Evolutionary conservation across 2,329 filamentous ascomycete species (phyloP).

Genomic region (Akanthomyces lecanii): DNA sequence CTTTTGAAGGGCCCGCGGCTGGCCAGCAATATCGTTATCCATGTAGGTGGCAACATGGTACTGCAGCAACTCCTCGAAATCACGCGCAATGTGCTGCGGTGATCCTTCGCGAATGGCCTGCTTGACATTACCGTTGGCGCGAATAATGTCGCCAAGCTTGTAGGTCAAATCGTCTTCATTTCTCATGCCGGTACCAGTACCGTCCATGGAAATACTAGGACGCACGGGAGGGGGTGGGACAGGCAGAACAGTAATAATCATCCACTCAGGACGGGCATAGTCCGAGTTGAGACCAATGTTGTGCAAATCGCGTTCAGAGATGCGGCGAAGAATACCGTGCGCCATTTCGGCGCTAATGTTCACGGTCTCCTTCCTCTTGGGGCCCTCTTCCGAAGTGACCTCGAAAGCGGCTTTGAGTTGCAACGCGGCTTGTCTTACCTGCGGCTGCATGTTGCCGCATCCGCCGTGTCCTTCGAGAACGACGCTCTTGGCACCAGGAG

Average conservation of each 20-base stretch:
- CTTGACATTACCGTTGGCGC: constrained; percentile 91
- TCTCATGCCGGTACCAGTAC: constrained; percentile 83
- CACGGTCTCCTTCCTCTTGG: constrained; percentile 71
- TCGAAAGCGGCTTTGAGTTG: constrained; percentile 75
- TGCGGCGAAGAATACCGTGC: constrained; percentile 79
- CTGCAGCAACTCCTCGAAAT: constrained; percentile 89
- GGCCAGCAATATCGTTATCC: constrained; percentile 98
- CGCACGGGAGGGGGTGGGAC: constrained; percentile 94
- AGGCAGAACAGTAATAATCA: constrained; percentile 91
- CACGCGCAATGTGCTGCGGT: constrained; percentile 81
- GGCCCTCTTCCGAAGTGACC: constrained; percentile 60
- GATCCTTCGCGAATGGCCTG: constrained; percentile 89
- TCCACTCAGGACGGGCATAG: constrained; percentile 96
- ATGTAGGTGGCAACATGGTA: constrained; percentile 99
- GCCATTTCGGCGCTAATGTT: constrained; percentile 79
- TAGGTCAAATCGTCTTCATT: constrained; percentile 99
- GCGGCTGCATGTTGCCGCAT: constrained; percentile 87
- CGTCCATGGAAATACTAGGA: constrained; percentile 95
- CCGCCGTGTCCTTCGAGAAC: constrained; percentile 66
- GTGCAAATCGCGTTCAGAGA: constrained; percentile 73
- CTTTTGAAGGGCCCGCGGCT: constrained; percentile 93
- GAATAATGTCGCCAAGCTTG: constrained; percentile 97
- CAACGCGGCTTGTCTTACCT: constrained; percentile 81
- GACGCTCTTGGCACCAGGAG: constrained; percentile 54
- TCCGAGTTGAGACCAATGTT: constrained; percentile 91